These are phyloP conservation scores for Rhizophagus clarus DNA, from an alignment of 192 early-diverging fungal genomes.

Conservation along the genomic window DNA sequence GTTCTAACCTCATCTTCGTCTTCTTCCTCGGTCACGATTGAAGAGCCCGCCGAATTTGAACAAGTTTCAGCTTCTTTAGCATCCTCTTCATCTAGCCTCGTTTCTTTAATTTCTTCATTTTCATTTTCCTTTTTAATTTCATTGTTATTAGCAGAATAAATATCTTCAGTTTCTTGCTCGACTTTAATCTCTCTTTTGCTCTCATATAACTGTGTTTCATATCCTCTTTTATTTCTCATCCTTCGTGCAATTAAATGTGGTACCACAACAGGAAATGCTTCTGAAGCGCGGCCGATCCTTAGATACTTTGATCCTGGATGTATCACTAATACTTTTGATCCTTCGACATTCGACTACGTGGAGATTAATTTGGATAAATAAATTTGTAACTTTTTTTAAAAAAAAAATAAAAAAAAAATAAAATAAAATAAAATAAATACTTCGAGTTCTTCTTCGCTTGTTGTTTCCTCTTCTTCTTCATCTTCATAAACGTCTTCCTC, in stretches of 20 bases:
- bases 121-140: not conserved
- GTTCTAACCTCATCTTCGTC: slow-evolving; percentile 36
- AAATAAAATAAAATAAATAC: slow-evolving; percentile 7
- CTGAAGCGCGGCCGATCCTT: slow-evolving; percentile 80
- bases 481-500: slow-evolving; percentile 21
- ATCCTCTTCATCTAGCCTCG: not conserved
- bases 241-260: slow-evolving; percentile 82
- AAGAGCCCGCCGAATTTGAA: slow-evolving; percentile 6
- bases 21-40: slow-evolving; percentile 21
- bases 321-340: slow-evolving; percentile 77
- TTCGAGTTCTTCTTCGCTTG: not conserved
- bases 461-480: slow-evolving; percentile 16
- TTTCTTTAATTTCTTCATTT: not conserved
- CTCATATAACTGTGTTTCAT: not conserved
- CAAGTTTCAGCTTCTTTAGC: slow-evolving; percentile 2
- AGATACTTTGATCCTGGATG: slow-evolving; percentile 85
- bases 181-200: not conserved
- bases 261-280: slow-evolving; percentile 74
- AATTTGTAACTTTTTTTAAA: not conserved
- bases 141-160: not conserved
- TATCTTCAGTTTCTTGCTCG: not conserved
- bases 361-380: not conserved
- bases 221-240: slow-evolving; percentile 30
- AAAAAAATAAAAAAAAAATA: too few relatives aligned
- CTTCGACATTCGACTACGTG: slow-evolving; percentile 52